These are phyloP conservation scores for Candida caryicola DNA, from an alignment of 805 yeast species.

Conservation along the genomic window DNA sequence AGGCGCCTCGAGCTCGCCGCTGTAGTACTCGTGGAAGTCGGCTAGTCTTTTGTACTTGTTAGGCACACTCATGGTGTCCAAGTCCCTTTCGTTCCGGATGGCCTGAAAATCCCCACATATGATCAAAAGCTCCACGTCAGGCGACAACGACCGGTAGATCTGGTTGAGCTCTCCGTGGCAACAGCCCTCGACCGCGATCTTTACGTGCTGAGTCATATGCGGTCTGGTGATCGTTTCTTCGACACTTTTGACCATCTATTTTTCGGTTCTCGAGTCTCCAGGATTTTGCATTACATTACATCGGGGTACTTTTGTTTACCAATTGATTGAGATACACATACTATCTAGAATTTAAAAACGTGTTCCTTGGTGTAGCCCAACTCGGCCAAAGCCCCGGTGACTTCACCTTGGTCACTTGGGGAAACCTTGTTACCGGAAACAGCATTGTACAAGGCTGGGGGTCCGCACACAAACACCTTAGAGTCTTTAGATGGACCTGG, in stretches of 20 bases:
- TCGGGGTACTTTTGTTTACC: too few relatives aligned
- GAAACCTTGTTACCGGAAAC: conserved; percentile 81
- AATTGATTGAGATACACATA: background rate
- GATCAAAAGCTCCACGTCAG: conserved; percentile 44
- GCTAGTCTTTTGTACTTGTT: conserved; percentile 70
- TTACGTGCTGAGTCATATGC: conserved; percentile 2
- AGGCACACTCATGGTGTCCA: conserved; percentile 74
- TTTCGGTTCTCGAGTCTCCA: too few relatives aligned
- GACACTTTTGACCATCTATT: too few relatives aligned
- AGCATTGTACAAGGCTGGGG: conserved; percentile 86
- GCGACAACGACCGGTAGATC: conserved; percentile 44
- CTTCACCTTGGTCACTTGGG: conserved; percentile 93
- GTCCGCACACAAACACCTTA: conserved; percentile 90
- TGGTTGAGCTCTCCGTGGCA: conserved; percentile 75
- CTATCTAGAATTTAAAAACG: conserved; percentile 76
- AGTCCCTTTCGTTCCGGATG: conserved; percentile 59
- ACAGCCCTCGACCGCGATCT: conserved; percentile 82
- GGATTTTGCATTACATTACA: too few relatives aligned
- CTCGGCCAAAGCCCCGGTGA: conserved; percentile 82
- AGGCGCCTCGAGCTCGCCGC: conserved; percentile 62
- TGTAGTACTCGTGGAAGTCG: conserved; percentile 74
- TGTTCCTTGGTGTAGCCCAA: conserved; percentile 83
- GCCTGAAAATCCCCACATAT: conserved; percentile 95
- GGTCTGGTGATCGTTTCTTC: too few relatives aligned
- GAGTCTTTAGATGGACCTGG: conserved; percentile 60